phyloP scores from a whole-genome alignment of 2,329 filamentous ascomycete species.

The Monosporascus sp. region DNA sequence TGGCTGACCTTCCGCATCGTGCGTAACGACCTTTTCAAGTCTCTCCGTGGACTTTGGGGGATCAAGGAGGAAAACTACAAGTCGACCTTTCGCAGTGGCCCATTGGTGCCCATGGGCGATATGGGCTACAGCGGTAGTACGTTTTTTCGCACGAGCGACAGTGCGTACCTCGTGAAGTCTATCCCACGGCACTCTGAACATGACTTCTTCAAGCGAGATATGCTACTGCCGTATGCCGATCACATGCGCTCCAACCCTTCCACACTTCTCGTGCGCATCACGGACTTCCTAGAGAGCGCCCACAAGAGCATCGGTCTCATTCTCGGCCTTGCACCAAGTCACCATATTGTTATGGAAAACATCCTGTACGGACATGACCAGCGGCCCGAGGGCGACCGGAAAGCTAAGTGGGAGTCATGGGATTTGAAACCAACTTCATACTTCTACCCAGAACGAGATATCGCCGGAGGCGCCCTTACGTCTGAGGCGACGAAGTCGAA shows the following conservation, averaged over 20 bases:
- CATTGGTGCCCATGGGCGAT: slow-evolving; percentile 56
- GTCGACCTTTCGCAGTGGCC: slow-evolving; percentile 43
- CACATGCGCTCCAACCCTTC: slow-evolving; percentile 57
- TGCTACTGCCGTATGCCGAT: slow-evolving; percentile 58
- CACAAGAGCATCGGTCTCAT: slow-evolving; percentile 53
- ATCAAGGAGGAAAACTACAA: slow-evolving; percentile 50
- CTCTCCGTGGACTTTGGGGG: slow-evolving; percentile 37
- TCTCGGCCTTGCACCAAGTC: slow-evolving; percentile 57
- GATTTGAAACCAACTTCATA: slow-evolving; percentile 71
- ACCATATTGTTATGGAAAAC: slow-evolving; percentile 78
- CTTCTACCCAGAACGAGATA: slow-evolving; percentile 70
- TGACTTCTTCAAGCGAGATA: slow-evolving; percentile 61
- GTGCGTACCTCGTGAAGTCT: slow-evolving; percentile 66
- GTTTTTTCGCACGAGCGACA: slow-evolving; percentile 64
- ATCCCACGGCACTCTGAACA: slow-evolving; percentile 66
- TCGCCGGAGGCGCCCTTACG: slow-evolving; percentile 58
- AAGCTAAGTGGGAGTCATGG: slow-evolving; percentile 60
- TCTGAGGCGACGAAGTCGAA: slow-evolving; percentile 60
- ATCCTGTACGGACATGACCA: slow-evolving; percentile 56
- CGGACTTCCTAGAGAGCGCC: slow-evolving; percentile 58
- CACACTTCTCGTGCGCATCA: slow-evolving; percentile 66
- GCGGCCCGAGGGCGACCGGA: slow-evolving; percentile 28
- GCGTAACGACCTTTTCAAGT: slow-evolving; percentile 39
- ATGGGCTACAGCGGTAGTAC: slow-evolving; percentile 73
- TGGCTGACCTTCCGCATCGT: slow-evolving; percentile 25